phyloP scores from a whole-genome alignment of 345 rosid genomes.

The Rhodamnia rubescens region DNA sequence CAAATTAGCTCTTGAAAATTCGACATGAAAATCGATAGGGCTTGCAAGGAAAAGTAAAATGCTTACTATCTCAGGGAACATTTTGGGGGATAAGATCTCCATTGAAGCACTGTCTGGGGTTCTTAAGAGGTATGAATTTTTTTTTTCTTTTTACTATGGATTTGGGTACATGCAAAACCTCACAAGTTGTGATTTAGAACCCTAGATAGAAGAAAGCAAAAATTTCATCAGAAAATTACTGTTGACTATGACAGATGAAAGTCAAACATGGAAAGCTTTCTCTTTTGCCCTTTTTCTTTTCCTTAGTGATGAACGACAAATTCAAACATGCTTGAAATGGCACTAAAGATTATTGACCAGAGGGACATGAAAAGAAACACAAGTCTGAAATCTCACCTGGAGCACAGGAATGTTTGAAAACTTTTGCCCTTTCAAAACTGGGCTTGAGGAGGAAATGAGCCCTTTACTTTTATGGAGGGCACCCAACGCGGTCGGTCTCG shows the following conservation, averaged over 20 bases:
- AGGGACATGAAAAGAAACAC: background rate
- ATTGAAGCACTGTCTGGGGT: background rate
- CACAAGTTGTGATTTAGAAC: background rate
- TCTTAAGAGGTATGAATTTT: background rate
- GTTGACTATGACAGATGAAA: background rate
- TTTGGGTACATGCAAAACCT: background rate
- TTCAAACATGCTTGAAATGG: background rate
- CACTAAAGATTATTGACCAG: background rate
- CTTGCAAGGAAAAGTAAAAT: background rate
- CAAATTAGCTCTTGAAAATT: background rate
- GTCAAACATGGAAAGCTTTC: background rate
- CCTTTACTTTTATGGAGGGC: background rate
- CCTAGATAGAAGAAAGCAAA: background rate
- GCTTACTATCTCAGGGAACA: constrained; percentile 24
- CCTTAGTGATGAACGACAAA: background rate
- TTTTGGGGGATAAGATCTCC: constrained; percentile 17
- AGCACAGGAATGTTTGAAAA: accelerated
- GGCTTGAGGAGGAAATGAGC: background rate
- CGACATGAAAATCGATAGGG: background rate
- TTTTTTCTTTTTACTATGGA: background rate
- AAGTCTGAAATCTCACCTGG: background rate
- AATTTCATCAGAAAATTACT: background rate
- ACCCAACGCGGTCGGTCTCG: background rate
- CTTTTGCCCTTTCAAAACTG: background rate
- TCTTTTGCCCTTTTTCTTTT: background rate